Evolutionary conservation across 129 eudicot species (phyloP).

Genomic region (Escallonia rubra): DNA sequence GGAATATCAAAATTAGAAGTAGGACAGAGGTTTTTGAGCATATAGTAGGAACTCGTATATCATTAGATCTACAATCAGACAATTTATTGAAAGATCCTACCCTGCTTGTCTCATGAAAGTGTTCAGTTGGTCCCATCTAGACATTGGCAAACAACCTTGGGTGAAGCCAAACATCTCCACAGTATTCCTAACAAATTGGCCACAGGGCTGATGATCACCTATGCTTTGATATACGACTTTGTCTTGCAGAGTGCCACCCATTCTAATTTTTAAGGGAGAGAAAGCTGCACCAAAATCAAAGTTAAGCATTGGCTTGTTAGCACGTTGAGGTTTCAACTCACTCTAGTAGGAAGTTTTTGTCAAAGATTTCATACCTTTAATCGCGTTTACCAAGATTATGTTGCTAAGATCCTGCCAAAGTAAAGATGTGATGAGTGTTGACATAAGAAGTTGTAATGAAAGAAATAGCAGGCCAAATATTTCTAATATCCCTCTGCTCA

Average conservation of each 20-base stretch:
- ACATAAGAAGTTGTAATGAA: neutral
- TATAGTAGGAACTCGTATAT: too few species aligned
- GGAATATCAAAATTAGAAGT: neutral
- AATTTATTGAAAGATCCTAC: conserved; percentile 15
- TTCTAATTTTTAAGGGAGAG: conserved; percentile 83
- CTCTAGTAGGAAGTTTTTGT: neutral
- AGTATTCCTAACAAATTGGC: conserved; percentile 27
- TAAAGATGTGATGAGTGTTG: conserved; percentile 8
- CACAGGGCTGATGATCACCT: conserved; percentile 41
- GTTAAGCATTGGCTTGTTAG: neutral
- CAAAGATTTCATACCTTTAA: conserved; percentile 47
- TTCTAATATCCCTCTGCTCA: neutral
- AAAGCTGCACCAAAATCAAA: conserved; percentile 52
- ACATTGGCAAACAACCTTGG: conserved; percentile 67
- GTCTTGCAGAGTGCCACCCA: conserved; percentile 92
- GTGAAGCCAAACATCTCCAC: conserved; percentile 53
- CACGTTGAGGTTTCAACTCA: neutral
- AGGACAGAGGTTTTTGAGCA: too few species aligned
- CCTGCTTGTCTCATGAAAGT: conserved; percentile 58
- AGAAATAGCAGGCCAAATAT: neutral
- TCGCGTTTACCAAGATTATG: conserved; percentile 56
- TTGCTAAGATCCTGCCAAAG: conserved; percentile 73
- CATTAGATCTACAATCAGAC: too few species aligned
- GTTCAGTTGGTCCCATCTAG: conserved; percentile 85
- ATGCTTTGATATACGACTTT: conserved; percentile 52